Evolutionary conservation across 169 alveolate genomes (phyloP).

Genomic region (Eimeria maxima): DNA sequence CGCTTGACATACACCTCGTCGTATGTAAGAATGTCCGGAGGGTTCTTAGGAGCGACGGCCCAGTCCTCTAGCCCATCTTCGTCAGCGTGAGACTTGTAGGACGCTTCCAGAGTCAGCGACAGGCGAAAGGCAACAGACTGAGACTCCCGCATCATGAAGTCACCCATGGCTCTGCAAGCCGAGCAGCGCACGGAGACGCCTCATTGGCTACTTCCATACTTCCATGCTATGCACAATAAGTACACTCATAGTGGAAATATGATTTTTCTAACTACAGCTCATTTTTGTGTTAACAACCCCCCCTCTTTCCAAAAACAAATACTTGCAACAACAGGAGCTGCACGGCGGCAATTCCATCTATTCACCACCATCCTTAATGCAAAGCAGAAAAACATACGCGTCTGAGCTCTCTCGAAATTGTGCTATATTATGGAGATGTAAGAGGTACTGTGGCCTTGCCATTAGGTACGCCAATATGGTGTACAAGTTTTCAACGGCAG

Average conservation of each 20-base stretch:
- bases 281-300: too few relatives aligned
- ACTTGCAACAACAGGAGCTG: neutral
- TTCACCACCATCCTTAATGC: neutral
- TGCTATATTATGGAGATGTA: neutral
- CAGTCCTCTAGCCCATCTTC: constrained; percentile 34
- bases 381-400: neutral
- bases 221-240: too few relatives aligned
- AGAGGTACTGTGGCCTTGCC: constrained; percentile 54
- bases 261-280: too few relatives aligned
- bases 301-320: too few relatives aligned
- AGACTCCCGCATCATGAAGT: constrained; percentile 63
- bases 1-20: constrained; percentile 41
- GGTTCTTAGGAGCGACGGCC: constrained; percentile 44
- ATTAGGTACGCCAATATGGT: constrained; percentile 6
- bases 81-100: neutral
- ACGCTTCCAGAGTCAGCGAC: constrained; percentile 16
- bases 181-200: too few relatives aligned
- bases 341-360: too few relatives aligned
- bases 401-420: constrained; percentile 65
- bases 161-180: constrained; percentile 67
- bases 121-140: constrained; percentile 65
- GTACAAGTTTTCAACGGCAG: constrained; percentile 33
- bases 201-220: too few relatives aligned
- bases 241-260: neutral
- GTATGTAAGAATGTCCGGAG: constrained; percentile 21